These are phyloP conservation scores for Boletus sp. DNA, from an alignment of 768 basidiomycete species.

Conservation along the genomic window DNA sequence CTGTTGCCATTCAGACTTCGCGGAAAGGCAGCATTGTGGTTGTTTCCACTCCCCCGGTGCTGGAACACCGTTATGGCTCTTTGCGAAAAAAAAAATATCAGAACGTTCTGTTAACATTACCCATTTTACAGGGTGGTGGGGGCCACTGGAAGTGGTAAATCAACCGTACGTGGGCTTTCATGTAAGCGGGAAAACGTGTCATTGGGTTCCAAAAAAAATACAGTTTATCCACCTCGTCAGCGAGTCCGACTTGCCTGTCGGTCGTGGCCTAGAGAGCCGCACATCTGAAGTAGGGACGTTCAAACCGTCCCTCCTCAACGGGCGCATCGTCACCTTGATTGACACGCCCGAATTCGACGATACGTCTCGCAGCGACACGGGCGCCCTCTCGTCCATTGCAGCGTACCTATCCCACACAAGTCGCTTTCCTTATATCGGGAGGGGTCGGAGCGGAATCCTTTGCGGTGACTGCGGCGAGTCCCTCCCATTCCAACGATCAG, in stretches of 20 bases:
- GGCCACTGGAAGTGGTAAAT: conserved; percentile 36
- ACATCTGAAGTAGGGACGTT: conserved; percentile 45
- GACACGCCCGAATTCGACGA: conserved; percentile 67
- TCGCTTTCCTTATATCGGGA: not conserved
- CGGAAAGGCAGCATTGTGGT: conserved; percentile 47
- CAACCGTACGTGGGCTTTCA: conserved; percentile 23
- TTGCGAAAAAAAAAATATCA: conserved; percentile 29
- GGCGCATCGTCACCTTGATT: conserved; percentile 44
- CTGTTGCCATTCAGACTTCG: conserved; percentile 8
- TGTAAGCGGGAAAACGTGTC: not conserved
- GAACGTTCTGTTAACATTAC: conserved; percentile 16
- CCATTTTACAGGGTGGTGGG: conserved; percentile 31
- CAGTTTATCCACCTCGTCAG: conserved; percentile 56
- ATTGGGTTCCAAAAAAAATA: not conserved
- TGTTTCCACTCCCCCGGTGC: not conserved
- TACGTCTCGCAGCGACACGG: conserved; percentile 45
- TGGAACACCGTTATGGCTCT: conserved; percentile 18
- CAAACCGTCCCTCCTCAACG: conserved; percentile 43
- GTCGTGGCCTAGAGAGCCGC: conserved; percentile 46
- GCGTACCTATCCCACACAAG: conserved; percentile 33
- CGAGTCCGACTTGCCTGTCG: conserved; percentile 45
- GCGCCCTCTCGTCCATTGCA: conserved; percentile 50
- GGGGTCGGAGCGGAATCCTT: no score
- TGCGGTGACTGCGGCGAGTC: no score
- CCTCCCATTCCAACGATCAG: no score